Percentiles rank a stretch among this genome's conserved stretches.
Conservation (phyloP, 1,139 yeast genomes). For the Nakaseomyces uthaithaninus region DNA sequence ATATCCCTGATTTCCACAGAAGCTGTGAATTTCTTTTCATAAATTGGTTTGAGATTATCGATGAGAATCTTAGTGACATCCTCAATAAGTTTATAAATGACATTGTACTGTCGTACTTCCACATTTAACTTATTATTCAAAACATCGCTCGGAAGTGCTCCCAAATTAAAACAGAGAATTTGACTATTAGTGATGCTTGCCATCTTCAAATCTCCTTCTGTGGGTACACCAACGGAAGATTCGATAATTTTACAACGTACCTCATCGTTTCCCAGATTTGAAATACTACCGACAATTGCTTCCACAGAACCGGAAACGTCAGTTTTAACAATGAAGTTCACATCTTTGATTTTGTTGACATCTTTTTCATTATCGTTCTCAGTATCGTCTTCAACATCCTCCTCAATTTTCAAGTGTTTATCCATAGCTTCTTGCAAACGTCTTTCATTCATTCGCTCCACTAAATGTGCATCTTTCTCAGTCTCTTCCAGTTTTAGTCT, state of each 20-base stretch:
- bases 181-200: slow-evolving; percentile 71
- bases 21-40: slow-evolving; percentile 59
- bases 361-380: slow-evolving; percentile 22
- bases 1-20: slow-evolving; percentile 65
- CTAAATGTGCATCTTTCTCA: slow-evolving; percentile 55
- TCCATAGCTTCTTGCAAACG: slow-evolving; percentile 32
- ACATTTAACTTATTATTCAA: slow-evolving; percentile 55
- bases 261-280: slow-evolving; percentile 77
- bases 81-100: slow-evolving; percentile 82
- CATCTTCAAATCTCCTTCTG: slow-evolving; percentile 72
- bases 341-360: slow-evolving; percentile 30
- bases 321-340: slow-evolving; percentile 69
- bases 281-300: slow-evolving; percentile 66
- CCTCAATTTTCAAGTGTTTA: slow-evolving; percentile 30
- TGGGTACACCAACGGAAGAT: slow-evolving; percentile 78
- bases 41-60: slow-evolving; percentile 53
- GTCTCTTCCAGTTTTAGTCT: slow-evolving; percentile 50
- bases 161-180: slow-evolving; percentile 69
- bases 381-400: slow-evolving; percentile 40
- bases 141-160: slow-evolving; percentile 56
- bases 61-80: slow-evolving; percentile 65
- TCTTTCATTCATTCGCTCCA: slow-evolving; percentile 61
- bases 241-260: slow-evolving; percentile 61
- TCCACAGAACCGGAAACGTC: slow-evolving; percentile 75
- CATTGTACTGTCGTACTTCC: slow-evolving; percentile 58